Evolutionary conservation across 106 monocot species (phyloP).

Genomic region (Apostasia shenzhenica): DNA sequence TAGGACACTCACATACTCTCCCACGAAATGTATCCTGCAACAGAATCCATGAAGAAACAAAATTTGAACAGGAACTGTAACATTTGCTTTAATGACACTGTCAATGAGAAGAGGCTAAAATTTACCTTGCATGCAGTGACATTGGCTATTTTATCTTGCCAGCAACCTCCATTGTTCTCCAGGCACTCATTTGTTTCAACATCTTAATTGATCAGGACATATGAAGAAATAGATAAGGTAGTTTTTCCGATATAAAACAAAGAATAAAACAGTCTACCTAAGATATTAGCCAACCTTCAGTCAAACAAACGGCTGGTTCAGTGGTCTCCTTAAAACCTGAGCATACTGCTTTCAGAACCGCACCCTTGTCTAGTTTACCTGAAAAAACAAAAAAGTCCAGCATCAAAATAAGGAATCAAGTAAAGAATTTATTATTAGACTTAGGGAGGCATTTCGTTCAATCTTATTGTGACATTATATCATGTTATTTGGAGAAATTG

Average conservation of each 20-base stretch:
- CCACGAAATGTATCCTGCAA: constrained; percentile 83
- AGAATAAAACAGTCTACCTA: background rate
- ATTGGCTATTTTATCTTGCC: constrained; percentile 44
- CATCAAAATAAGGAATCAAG: background rate
- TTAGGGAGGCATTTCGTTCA: background rate
- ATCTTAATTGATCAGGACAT: constrained; percentile 6
- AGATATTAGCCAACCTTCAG: constrained; percentile 35
- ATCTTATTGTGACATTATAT: no score
- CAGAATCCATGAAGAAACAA: background rate
- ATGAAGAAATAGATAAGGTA: background rate
- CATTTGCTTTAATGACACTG: no score
- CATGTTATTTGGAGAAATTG: no score
- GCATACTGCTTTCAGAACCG: constrained; percentile 84
- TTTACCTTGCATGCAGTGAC: constrained; percentile 59
- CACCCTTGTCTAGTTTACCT: constrained; percentile 77
- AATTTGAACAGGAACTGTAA: background rate
- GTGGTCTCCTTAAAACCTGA: constrained; percentile 80
- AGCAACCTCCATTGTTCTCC: constrained; percentile 68
- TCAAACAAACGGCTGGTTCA: constrained; percentile 76
- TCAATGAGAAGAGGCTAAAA: background rate
- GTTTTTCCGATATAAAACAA: background rate
- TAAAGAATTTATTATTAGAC: background rate
- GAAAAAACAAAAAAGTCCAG: background rate
- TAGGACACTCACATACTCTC: constrained; percentile 79
- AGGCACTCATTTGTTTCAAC: constrained; percentile 61